Conservation (phyloP, 2,329 filamentous ascomycete species). For the Elsinoe batatas region DNA sequence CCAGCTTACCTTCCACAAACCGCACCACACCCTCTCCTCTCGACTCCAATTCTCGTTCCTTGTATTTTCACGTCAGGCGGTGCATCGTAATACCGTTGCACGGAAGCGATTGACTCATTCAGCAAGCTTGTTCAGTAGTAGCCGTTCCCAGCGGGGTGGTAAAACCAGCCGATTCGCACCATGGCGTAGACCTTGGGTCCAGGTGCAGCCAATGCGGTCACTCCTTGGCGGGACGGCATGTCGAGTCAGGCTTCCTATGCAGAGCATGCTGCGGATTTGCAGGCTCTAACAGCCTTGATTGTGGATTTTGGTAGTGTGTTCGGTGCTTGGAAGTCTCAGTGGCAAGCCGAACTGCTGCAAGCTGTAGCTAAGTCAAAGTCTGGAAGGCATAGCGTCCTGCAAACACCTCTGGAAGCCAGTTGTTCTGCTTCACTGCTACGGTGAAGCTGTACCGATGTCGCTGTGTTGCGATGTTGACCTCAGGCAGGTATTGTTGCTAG, state of each 20-base stretch:
- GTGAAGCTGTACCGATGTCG: background rate
- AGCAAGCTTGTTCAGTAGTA: background rate
- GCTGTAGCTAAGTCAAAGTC: background rate
- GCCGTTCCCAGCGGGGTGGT: background rate
- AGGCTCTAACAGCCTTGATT: background rate
- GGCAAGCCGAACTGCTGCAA: conserved; percentile 3
- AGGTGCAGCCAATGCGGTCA: background rate
- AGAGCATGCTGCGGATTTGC: background rate
- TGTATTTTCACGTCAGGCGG: background rate
- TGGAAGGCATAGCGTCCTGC: background rate
- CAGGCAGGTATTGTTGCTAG: background rate
- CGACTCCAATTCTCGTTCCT: background rate
- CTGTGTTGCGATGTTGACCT: background rate
- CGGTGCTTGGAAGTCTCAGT: background rate
- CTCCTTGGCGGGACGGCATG: background rate
- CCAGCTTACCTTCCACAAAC: background rate
- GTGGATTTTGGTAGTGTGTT: background rate
- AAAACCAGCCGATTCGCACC: background rate
- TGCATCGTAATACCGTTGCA: background rate
- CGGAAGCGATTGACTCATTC: background rate
- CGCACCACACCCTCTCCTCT: background rate
- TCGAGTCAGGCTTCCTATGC: background rate
- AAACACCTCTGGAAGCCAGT: background rate
- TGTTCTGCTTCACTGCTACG: background rate
- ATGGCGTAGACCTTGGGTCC: background rate